Evolutionary conservation across 2,329 filamentous ascomycete genomes (phyloP).

Genomic region (Claviceps sp.): DNA sequence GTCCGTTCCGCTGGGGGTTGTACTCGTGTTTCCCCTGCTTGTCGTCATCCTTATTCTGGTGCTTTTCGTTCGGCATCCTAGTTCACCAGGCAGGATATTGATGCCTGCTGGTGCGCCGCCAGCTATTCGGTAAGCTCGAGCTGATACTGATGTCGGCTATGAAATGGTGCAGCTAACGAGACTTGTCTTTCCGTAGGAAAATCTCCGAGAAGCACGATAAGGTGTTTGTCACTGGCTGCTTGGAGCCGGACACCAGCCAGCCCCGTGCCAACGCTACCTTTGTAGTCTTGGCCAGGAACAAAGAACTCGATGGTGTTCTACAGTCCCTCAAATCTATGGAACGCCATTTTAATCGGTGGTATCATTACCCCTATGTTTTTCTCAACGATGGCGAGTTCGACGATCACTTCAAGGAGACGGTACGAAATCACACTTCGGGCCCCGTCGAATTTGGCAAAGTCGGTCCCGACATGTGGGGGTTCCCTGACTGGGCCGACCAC

Average conservation of each 20-base stretch:
- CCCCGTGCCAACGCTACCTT: slow-evolving; percentile 89
- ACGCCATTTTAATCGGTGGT: slow-evolving; percentile 98
- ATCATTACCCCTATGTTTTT: slow-evolving; percentile 96
- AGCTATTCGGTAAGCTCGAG: slow-evolving; percentile 57
- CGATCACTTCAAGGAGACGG: slow-evolving; percentile 76
- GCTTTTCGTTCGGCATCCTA: slow-evolving; percentile 79
- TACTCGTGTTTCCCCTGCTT: slow-evolving; percentile 83
- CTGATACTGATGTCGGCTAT: neutral
- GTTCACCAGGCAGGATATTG: slow-evolving; percentile 66
- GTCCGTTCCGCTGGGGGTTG: slow-evolving; percentile 83
- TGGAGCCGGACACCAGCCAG: slow-evolving; percentile 62
- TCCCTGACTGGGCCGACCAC: slow-evolving; percentile 88
- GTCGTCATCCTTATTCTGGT: slow-evolving; percentile 84
- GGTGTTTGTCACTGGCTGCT: slow-evolving; percentile 84
- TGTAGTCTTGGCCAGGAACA: slow-evolving; percentile 88
- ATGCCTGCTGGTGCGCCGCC: slow-evolving; percentile 83
- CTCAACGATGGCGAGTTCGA: slow-evolving; percentile 97
- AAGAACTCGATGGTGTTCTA: slow-evolving; percentile 89
- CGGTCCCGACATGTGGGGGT: slow-evolving; percentile 84
- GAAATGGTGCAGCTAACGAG: neutral
- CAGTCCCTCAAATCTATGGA: slow-evolving; percentile 97
- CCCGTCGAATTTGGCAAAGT: slow-evolving; percentile 91
- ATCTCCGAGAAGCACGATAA: slow-evolving; percentile 97
- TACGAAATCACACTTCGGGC: slow-evolving; percentile 80
- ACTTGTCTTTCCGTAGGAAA: slow-evolving; percentile 44